phyloP scores from a whole-genome alignment of 345 rosid species.

The Adansonia digitata region DNA sequence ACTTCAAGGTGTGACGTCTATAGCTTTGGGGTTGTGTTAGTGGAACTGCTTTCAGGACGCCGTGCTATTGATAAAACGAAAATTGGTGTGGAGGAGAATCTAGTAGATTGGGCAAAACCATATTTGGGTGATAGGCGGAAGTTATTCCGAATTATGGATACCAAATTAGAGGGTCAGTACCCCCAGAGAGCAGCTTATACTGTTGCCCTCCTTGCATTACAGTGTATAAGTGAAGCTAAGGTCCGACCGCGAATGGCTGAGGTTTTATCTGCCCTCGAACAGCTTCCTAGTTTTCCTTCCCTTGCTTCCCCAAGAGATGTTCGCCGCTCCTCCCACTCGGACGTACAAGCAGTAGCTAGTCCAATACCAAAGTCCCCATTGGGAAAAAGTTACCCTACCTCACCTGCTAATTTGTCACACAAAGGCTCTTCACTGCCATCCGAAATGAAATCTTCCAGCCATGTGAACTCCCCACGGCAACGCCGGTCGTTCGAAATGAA shows the following conservation, averaged over 20 bases:
- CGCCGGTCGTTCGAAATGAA: not conserved
- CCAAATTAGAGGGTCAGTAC: constrained; percentile 65
- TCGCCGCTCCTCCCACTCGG: no score
- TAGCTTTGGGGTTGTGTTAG: constrained; percentile 63
- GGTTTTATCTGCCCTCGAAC: constrained; percentile 46
- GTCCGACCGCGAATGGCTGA: constrained; percentile 62
- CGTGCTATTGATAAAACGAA: constrained; percentile 43
- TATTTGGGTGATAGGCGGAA: constrained; percentile 55
- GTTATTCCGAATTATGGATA: constrained; percentile 66
- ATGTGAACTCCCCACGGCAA: not conserved
- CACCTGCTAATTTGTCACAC: not conserved
- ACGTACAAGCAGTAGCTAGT: not conserved
- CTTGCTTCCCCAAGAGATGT: not conserved
- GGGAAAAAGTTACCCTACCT: not conserved
- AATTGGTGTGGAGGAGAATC: constrained; percentile 22
- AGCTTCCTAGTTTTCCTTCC: not conserved
- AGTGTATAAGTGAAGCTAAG: constrained; percentile 59
- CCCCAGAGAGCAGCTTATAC: constrained; percentile 53
- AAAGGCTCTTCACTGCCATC: not conserved
- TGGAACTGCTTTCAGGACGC: constrained; percentile 62
- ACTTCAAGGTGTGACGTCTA: no score
- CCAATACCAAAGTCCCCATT: not conserved
- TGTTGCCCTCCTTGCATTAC: constrained; percentile 51
- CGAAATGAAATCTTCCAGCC: not conserved
- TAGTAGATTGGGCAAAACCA: constrained; percentile 78